phyloP scores from a whole-genome alignment of 2,329 filamentous ascomycete genomes.

The Phialophora expanda region DNA sequence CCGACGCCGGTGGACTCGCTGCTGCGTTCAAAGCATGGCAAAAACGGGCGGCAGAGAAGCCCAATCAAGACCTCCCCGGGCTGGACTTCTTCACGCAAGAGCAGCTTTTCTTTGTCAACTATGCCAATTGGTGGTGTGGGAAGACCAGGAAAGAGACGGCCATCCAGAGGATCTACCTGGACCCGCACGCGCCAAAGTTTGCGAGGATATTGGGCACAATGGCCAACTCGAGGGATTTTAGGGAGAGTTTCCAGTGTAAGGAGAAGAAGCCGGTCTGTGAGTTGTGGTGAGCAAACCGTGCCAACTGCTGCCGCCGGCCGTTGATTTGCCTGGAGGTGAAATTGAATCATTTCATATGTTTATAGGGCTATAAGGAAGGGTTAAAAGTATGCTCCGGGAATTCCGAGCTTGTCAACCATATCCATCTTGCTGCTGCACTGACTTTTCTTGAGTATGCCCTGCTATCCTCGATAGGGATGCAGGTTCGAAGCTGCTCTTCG shows the following conservation, averaged over 20 bases:
- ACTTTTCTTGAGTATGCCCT: background rate
- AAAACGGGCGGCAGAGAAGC: conserved; percentile 58
- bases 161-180: conserved; percentile 63
- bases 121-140: conserved; percentile 69
- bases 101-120: conserved; percentile 72
- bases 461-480: background rate
- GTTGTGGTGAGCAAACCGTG: conserved; percentile 63
- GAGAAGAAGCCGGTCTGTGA: conserved; percentile 70
- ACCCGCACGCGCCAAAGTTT: conserved; percentile 69
- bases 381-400: background rate
- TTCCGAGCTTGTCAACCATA: background rate
- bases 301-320: background rate
- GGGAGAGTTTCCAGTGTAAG: conserved; percentile 69
- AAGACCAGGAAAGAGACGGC: conserved; percentile 65
- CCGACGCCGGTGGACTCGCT: conserved; percentile 70
- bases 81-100: conserved; percentile 67
- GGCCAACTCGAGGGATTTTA: conserved; percentile 70
- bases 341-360: background rate
- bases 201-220: conserved; percentile 67
- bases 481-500: background rate
- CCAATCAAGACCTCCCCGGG: conserved; percentile 63
- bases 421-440: background rate
- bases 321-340: background rate
- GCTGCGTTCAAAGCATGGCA: conserved; percentile 71
- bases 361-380: background rate